A percentile compares a stretch with the other conserved stretches of the same genome.
phyloP scores from a whole-genome alignment of 2,329 filamentous ascomycete genomes.

The Stagonosporopsis cucurbitacearum region DNA sequence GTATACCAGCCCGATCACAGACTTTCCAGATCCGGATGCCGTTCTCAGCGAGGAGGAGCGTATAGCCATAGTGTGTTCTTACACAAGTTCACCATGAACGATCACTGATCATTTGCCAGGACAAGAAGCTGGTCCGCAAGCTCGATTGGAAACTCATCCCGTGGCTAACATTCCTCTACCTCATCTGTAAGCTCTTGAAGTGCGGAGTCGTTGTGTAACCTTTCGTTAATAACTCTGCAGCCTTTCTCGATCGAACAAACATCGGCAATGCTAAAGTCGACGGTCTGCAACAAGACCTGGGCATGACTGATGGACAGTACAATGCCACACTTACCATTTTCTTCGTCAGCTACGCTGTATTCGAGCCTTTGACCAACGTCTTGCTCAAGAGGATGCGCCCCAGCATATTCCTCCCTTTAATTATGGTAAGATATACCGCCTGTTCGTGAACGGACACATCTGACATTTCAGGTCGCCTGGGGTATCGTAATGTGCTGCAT shows the following conservation, averaged over 20 bases:
- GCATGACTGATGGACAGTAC: slow-evolving; percentile 70
- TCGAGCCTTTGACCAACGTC: slow-evolving; percentile 79
- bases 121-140: slow-evolving; percentile 67
- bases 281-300: slow-evolving; percentile 64
- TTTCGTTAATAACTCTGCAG: not conserved
- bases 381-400: slow-evolving; percentile 78
- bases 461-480: slow-evolving; percentile 52
- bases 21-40: slow-evolving; percentile 65
- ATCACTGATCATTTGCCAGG: slow-evolving; percentile 51
- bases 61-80: slow-evolving; percentile 62
- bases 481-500: slow-evolving; percentile 73
- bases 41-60: slow-evolving; percentile 69
- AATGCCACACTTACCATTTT: slow-evolving; percentile 81
- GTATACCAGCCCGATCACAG: slow-evolving; percentile 23
- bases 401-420: slow-evolving; percentile 78
- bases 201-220: not conserved
- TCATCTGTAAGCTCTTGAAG: slow-evolving; percentile 59
- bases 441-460: not conserved
- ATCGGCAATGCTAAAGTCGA: slow-evolving; percentile 74
- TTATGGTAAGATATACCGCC: slow-evolving; percentile 65
- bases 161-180: slow-evolving; percentile 73
- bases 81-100: not conserved
- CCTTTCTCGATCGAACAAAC: slow-evolving; percentile 73
- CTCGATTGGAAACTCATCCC: slow-evolving; percentile 68
- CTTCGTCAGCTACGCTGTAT: slow-evolving; percentile 83